Evolutionary conservation across 768 basidiomycete species (phyloP), one percentile per base, ranked within the genome.

Genomic region (Pleurotus cornucopiae): DNA sequence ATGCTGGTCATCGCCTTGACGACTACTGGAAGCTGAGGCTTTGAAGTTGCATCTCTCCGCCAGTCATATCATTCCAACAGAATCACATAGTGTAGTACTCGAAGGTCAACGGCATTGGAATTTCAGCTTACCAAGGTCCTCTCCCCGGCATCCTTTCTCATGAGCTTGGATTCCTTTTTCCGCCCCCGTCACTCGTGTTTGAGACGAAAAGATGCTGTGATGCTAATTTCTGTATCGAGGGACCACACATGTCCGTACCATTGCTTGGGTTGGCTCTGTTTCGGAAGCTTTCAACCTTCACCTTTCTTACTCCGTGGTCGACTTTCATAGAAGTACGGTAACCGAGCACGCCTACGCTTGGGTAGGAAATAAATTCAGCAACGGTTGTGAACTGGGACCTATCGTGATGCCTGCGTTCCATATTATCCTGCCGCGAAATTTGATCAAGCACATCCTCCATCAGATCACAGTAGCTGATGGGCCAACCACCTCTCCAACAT

Each of bases 401-500:
- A 16, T 44, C n/a, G n/a, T 44, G 30, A 34, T 34, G 30, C 30
- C 30, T n/a, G 20, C 4, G 41, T 44, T 44, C 41, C 41, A 44
- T 44, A 16, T 12, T 51, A 6, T 34, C 30, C 16, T 14, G 48
- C 14, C 16, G 13, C 49, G 11, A 16, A 51, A 34, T 37, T 51
- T 51, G 49, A 51, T 48, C 30, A 26, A n/a, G 30, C 49, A 26
- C 18, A 16, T 14, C n/a, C 23, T 4, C 20, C 46, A n/a, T 25
- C 30, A n/a, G 37, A 53, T 74, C 67, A 76, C 49, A 83, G 63
- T 7, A 63, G 68, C 56, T 71, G 57, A 43, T 70, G 66, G 21
- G 72, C 74, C 26, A 90, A 67, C 88, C 87, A 90, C 37, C 80
- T 73, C 23, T 80, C 80, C 26, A 90, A 72, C 81, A 90, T 82